A percentile compares a stretch with the other conserved stretches of the same genome.
phyloP scores from a whole-genome alignment of 2,329 filamentous ascomycete species.

The Colletotrichum sojae region DNA sequence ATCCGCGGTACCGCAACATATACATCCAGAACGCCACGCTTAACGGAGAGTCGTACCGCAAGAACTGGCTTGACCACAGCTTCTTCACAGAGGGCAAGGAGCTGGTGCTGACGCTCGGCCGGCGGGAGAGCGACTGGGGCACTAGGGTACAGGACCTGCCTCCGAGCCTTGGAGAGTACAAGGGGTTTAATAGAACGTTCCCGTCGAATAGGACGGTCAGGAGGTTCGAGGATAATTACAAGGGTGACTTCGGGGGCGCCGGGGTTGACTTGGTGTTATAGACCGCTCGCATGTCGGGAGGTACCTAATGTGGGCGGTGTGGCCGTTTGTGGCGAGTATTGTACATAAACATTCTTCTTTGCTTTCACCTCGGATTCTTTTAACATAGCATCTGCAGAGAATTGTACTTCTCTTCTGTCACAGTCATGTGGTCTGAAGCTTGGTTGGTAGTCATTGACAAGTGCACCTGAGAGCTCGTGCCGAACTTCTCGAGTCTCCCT shows the following conservation, averaged over 20 bases:
- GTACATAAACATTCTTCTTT: no score
- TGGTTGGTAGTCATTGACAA: no score
- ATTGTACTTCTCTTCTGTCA: no score
- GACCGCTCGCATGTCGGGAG: not conserved
- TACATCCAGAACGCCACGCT: slow-evolving; percentile 77
- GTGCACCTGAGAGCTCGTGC: no score
- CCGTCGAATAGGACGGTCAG: slow-evolving; percentile 26
- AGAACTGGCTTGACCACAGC: slow-evolving; percentile 77
- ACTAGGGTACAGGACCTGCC: slow-evolving; percentile 72
- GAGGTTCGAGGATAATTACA: slow-evolving; percentile 10
- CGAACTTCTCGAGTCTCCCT: no score
- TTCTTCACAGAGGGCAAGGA: slow-evolving; percentile 77
- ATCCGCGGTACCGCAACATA: slow-evolving; percentile 68
- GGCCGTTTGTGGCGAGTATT: not conserved
- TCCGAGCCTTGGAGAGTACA: slow-evolving; percentile 66
- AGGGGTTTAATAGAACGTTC: slow-evolving; percentile 46
- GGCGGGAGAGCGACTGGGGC: slow-evolving; percentile 75
- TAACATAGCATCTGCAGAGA: no score
- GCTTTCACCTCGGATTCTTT: no score
- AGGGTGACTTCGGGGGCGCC: slow-evolving; percentile 13
- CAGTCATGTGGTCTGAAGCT: no score
- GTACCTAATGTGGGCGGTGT: not conserved
- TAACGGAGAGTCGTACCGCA: slow-evolving; percentile 71
- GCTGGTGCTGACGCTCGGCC: slow-evolving; percentile 73
- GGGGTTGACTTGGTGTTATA: not conserved